Evolutionary conservation across 202 grass and related monocot species (phyloP).

Genomic region (Zizania palustris): DNA sequence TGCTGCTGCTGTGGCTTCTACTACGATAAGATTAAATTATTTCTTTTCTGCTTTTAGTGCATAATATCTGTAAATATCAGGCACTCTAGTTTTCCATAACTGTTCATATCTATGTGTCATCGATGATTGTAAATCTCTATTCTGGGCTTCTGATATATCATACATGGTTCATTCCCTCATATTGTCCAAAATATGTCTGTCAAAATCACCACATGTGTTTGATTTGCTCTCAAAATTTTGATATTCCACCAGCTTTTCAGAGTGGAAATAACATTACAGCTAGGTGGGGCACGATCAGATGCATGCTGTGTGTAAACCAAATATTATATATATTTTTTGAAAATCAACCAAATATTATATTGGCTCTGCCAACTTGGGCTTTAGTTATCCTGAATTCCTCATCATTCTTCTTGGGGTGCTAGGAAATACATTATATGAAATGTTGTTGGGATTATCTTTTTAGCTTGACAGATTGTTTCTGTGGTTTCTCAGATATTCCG

Average conservation of each 20-base stretch:
- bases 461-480: conserved; percentile 22
- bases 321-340: no score
- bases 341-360: conserved; percentile 16
- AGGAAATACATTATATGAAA: not conserved
- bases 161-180: not conserved
- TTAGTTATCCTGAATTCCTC: not conserved
- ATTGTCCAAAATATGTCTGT: not conserved
- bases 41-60: conserved; percentile 15
- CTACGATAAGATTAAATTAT: conserved; percentile 5
- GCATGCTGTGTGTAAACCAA: conserved; percentile 11
- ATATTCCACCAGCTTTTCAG: not conserved
- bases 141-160: not conserved
- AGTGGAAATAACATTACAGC: not conserved
- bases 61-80: conserved; percentile 2
- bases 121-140: conserved; percentile 22
- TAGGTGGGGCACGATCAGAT: not conserved
- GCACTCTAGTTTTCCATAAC: conserved; percentile 16
- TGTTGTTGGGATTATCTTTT: not conserved
- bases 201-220: not conserved
- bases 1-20: conserved; percentile 25
- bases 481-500: not conserved
- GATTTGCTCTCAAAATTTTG: not conserved
- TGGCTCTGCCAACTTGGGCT: not conserved
- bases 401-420: not conserved
- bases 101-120: conserved; percentile 5